Evolutionary conservation across 768 basidiomycete genomes (phyloP).

Genomic region (Termitomyces sp.): DNA sequence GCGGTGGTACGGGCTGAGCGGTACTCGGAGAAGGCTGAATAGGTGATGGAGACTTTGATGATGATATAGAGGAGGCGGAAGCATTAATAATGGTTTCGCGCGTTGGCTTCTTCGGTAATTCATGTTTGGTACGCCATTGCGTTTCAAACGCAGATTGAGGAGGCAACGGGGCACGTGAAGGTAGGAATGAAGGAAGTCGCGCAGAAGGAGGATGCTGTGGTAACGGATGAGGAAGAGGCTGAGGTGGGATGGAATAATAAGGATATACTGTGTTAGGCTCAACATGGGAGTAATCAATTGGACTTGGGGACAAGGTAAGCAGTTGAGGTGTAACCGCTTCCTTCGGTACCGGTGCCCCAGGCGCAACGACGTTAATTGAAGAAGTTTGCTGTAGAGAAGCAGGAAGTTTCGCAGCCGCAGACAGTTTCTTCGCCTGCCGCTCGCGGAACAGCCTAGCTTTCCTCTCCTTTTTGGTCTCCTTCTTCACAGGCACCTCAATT

Average conservation of each 20-base stretch:
- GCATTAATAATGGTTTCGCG: background rate
- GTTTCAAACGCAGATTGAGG: slow-evolving; percentile 10
- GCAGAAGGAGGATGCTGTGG: background rate
- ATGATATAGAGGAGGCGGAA: slow-evolving; percentile 8
- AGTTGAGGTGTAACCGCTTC: background rate
- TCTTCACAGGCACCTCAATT: slow-evolving; percentile 16
- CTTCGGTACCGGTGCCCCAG: background rate
- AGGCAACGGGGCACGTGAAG: slow-evolving; percentile 1
- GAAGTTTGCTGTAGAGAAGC: background rate
- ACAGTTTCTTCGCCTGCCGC: slow-evolving; percentile 16
- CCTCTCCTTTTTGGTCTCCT: slow-evolving; percentile 26
- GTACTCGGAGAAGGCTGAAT: background rate
- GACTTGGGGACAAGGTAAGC: background rate
- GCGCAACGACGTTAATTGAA: background rate
- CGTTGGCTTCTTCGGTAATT: slow-evolving; percentile 5
- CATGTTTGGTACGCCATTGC: slow-evolving; percentile 11
- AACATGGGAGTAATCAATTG: background rate
- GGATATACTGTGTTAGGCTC: background rate
- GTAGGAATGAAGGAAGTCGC: background rate
- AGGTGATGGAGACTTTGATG: slow-evolving; percentile 7
- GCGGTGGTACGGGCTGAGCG: background rate
- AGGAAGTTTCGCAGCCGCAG: background rate
- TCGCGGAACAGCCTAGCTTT: slow-evolving; percentile 18
- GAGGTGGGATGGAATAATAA: slow-evolving; percentile 3
- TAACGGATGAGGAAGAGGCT: slow-evolving; percentile 5